Evolutionary conservation across 495 filamentous ascomycete species (phyloP).

Genomic region (Lophiotrema nucula): DNA sequence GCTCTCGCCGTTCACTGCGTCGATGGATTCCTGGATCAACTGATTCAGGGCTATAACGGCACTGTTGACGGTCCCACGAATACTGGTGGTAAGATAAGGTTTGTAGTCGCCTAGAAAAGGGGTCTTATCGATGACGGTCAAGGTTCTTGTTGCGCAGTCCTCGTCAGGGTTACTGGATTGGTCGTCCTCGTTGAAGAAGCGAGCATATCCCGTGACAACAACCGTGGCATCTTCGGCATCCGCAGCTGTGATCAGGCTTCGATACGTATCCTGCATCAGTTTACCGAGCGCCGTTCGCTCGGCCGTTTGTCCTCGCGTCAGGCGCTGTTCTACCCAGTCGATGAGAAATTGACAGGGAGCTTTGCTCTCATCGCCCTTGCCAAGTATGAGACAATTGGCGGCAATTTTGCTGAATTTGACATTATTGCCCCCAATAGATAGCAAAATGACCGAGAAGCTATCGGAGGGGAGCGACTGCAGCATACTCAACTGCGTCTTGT

Average conservation of each 20-base stretch:
- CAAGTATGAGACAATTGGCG: background rate
- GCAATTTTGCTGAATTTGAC: background rate
- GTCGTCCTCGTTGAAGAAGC: constrained; percentile 1
- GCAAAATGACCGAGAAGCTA: background rate
- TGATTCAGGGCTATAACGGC: background rate
- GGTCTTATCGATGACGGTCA: background rate
- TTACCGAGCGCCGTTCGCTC: background rate
- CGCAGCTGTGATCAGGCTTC: background rate
- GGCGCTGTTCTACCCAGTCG: background rate
- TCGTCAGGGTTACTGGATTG: background rate
- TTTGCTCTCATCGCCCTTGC: background rate
- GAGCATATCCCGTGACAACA: background rate
- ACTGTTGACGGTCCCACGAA: background rate
- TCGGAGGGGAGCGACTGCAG: background rate
- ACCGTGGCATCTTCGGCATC: background rate
- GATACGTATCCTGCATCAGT: background rate
- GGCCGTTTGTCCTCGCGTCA: background rate
- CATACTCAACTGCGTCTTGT: background rate
- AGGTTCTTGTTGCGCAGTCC: background rate
- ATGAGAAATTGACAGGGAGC: background rate
- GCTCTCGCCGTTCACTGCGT: background rate
- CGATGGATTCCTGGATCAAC: background rate
- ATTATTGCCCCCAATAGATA: background rate
- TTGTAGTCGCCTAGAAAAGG: background rate
- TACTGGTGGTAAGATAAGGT: background rate